These are phyloP conservation scores for Paramarasmius palmivorus DNA, from an alignment of 1,284 basidiomycete genomes.

Conservation along the genomic window DNA sequence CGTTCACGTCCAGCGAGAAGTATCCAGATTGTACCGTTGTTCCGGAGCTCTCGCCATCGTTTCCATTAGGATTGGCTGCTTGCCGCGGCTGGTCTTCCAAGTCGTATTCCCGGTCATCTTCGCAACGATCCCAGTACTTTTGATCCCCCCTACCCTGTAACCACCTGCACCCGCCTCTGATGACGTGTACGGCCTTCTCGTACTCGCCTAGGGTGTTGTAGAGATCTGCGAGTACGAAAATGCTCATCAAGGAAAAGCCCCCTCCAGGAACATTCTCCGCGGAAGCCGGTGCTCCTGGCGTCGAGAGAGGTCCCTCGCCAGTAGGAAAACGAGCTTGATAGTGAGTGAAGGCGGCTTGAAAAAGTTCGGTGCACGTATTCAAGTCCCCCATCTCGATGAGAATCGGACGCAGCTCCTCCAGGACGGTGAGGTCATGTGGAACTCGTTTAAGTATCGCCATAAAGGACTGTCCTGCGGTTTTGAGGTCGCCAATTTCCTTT, in stretches of 20 bases:
- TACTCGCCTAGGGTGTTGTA: conserved; percentile 74
- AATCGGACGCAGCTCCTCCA: conserved; percentile 80
- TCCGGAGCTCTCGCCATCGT: conserved; percentile 19
- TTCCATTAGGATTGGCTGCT: conserved; percentile 21
- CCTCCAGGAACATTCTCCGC: conserved; percentile 41
- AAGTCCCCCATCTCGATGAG: conserved; percentile 74
- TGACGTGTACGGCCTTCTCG: conserved; percentile 67
- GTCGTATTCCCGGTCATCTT: conserved; percentile 91
- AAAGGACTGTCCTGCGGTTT: conserved; percentile 72
- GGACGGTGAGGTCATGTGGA: conserved; percentile 80
- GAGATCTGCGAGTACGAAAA: conserved; percentile 83
- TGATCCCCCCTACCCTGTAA: conserved; percentile 79
- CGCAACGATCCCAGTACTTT: conserved; percentile 78
- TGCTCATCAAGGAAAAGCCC: conserved; percentile 61
- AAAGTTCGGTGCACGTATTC: conserved; percentile 60
- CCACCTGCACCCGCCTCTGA: conserved; percentile 85
- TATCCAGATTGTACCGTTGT: conserved; percentile 46
- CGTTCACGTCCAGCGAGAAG: conserved; percentile 76
- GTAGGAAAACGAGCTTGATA: conserved; percentile 38
- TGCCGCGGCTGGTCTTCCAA: conserved; percentile 34
- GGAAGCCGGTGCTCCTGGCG: conserved; percentile 30
- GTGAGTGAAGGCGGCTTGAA: conserved; percentile 60
- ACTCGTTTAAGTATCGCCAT: conserved; percentile 74
- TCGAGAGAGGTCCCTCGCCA: conserved; percentile 27
- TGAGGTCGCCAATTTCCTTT: conserved; percentile 71